These are phyloP conservation scores for Suillus weaverae DNA, from an alignment of 768 basidiomycete species.

Conservation along the genomic window DNA sequence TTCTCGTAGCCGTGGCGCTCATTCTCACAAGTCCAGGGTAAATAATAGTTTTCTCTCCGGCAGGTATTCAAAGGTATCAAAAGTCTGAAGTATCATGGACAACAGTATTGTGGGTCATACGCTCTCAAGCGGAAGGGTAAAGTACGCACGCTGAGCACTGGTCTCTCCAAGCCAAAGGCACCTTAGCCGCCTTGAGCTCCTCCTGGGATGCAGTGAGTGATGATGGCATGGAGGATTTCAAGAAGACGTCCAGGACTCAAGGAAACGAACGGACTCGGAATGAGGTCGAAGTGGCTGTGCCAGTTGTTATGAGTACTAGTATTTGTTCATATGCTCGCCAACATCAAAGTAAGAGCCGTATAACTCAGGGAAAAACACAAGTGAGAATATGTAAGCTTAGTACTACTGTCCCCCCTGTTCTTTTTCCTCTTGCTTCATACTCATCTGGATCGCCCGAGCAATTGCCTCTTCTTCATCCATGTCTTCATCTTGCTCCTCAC, in stretches of 20 bases:
- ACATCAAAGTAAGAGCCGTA: background rate
- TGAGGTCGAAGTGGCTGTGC: constrained; percentile 3
- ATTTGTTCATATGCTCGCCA: background rate
- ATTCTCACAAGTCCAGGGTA: constrained; percentile 94
- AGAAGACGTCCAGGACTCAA: background rate
- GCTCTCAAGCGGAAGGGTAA: background rate
- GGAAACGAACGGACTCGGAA: constrained; percentile 1
- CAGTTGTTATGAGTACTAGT: background rate
- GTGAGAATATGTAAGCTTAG: background rate
- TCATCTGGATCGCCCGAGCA: constrained; percentile 89
- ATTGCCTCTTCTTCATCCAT: constrained; percentile 89
- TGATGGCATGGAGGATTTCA: constrained; percentile 52
- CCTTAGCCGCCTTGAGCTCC: constrained; percentile 71
- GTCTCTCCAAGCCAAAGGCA: constrained; percentile 87
- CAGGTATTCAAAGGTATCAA: constrained; percentile 88
- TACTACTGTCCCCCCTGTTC: constrained; percentile 38
- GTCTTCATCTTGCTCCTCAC: constrained; percentile 59
- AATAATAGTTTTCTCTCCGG: constrained; percentile 71
- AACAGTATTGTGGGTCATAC: constrained; percentile 12
- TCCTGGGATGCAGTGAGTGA: constrained; percentile 79
- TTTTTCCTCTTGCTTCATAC: constrained; percentile 68
- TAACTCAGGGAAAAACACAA: background rate
- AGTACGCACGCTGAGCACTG: constrained; percentile 83
- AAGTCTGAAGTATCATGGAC: constrained; percentile 47
- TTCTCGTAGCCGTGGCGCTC: constrained; percentile 86